These are phyloP conservation scores for Handroanthus guayacan DNA, from an alignment of 257 asterid species.

Conservation along the genomic window DNA sequence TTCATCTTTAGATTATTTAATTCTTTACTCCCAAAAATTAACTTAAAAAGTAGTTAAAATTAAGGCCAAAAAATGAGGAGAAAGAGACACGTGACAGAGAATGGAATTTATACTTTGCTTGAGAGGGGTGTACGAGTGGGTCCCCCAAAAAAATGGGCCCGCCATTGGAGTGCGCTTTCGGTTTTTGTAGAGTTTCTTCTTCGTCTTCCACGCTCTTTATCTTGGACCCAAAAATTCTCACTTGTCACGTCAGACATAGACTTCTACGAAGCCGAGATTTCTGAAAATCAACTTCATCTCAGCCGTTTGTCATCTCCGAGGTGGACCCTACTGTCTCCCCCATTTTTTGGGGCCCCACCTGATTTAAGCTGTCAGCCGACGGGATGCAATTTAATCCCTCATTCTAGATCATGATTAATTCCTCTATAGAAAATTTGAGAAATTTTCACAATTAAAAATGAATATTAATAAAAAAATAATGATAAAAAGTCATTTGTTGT, in stretches of 20 bases:
- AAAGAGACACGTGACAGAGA: conserved; percentile 50
- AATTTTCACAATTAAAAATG: too few relatives aligned
- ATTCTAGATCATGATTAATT: too few relatives aligned
- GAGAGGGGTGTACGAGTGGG: conserved; percentile 57
- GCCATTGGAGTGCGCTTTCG: conserved; percentile 42
- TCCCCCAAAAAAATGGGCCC: conserved; percentile 30
- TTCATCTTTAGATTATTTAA: too few relatives aligned
- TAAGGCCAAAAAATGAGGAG: conserved; percentile 39
- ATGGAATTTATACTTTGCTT: conserved; percentile 74
- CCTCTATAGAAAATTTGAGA: too few relatives aligned
- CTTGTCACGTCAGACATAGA: conserved; percentile 60
- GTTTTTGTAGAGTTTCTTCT: conserved; percentile 33
- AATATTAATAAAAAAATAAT: too few relatives aligned
- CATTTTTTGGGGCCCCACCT: conserved; percentile 32
- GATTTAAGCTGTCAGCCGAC: conserved; percentile 19
- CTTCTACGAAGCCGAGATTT: conserved; percentile 59
- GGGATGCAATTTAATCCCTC: too few relatives aligned
- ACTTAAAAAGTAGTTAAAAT: too few relatives aligned
- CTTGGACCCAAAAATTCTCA: conserved; percentile 75
- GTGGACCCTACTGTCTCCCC: conserved; percentile 32
- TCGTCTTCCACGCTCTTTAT: conserved; percentile 44
- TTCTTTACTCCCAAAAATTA: too few relatives aligned
- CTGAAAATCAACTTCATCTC: conserved; percentile 37
- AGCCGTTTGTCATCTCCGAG: conserved; percentile 33
- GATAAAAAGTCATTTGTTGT: too few relatives aligned